Percentiles rank a stretch among this genome's conserved stretches.
Evolutionary conservation across 75 land plant genomes (phyloP).

Genomic region (Sequoia sempervirens): DNA sequence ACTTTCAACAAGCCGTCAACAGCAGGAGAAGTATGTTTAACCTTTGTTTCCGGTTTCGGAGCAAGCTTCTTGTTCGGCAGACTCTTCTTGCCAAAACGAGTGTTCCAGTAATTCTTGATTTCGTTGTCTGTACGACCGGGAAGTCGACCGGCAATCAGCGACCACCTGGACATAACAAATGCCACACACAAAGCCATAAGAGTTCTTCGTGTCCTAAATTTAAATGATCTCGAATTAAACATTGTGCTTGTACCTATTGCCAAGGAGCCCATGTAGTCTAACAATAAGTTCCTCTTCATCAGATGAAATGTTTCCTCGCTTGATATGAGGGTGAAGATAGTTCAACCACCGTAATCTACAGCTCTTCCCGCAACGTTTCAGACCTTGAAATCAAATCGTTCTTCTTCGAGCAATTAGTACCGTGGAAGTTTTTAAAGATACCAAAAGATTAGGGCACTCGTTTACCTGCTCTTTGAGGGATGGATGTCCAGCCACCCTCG

Average conservation of each 20-base stretch:
- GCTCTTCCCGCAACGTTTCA: conserved; percentile 18
- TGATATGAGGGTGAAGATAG: too few relatives aligned
- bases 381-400: not conserved
- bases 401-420: too few relatives aligned
- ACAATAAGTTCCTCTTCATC: conserved; percentile 22
- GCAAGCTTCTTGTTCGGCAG: not conserved
- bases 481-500: too few relatives aligned
- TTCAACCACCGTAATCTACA: conserved; percentile 23
- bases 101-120: too few relatives aligned
- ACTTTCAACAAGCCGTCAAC: not conserved
- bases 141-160: too few relatives aligned
- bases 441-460: too few relatives aligned
- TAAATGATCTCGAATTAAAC: too few relatives aligned
- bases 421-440: too few relatives aligned
- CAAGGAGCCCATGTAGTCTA: conserved; percentile 13
- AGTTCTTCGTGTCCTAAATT: too few relatives aligned
- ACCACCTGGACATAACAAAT: too few relatives aligned
- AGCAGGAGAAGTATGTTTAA: not conserved
- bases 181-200: too few relatives aligned
- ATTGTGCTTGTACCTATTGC: conserved; percentile 8
- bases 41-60: not conserved
- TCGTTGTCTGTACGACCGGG: too few relatives aligned
- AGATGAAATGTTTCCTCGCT: not conserved
- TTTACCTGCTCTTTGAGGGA: not conserved
- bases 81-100: not conserved